phyloP scores from a whole-genome alignment of 2,329 filamentous ascomycete species.

The Arachnopeziza araneosa region DNA sequence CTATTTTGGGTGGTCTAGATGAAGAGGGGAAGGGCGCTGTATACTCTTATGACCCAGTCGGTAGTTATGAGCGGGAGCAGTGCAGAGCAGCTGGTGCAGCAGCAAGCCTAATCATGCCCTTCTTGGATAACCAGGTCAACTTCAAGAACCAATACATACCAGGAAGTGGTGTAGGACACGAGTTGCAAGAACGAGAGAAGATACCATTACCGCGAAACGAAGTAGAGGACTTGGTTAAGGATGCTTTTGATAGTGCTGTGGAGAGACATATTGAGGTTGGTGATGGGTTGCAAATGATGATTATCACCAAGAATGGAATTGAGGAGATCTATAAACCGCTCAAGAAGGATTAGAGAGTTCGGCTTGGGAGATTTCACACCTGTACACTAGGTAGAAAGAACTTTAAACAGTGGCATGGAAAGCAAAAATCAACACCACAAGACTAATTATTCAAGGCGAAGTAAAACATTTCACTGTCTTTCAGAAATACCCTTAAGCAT shows the following conservation, averaged over 20 bases:
- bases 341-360: constrained; percentile 71
- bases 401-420: not conserved
- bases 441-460: no score
- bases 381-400: not conserved
- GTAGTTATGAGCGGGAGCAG: constrained; percentile 95
- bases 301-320: constrained; percentile 83
- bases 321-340: constrained; percentile 77
- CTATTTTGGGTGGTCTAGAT: constrained; percentile 89
- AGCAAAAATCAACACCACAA: not conserved
- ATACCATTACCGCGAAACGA: constrained; percentile 65
- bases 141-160: constrained; percentile 98
- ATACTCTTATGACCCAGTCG: constrained; percentile 97
- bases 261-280: constrained; percentile 99
- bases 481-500: no score
- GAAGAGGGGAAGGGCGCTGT: constrained; percentile 91
- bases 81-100: constrained; percentile 91
- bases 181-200: constrained; percentile 64
- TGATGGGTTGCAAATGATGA: constrained; percentile 91
- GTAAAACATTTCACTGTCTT: no score
- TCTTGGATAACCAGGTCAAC: constrained; percentile 99
- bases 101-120: constrained; percentile 94
- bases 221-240: constrained; percentile 85
- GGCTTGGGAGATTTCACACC: not conserved
- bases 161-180: constrained; percentile 77
- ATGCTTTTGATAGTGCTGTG: constrained; percentile 96